Evolutionary conservation across 2,329 filamentous ascomycete genomes (phyloP), one percentile per base, ranked within the genome.

Genomic region (Sclerotinia glacialis): DNA sequence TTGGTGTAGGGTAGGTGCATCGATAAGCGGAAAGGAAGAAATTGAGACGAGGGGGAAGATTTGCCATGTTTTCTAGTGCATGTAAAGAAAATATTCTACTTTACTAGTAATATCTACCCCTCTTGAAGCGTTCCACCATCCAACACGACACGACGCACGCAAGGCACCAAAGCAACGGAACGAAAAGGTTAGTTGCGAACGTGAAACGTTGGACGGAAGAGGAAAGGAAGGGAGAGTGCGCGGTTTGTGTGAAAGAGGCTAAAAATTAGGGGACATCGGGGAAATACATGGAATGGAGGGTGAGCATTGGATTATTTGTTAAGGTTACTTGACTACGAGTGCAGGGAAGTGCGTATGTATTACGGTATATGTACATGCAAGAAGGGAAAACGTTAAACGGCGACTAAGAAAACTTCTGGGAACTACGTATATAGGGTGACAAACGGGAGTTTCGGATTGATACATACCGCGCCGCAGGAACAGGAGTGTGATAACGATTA

Each of bases 371-470:
- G 58, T 37, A 60, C 26, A 49, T 60, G 58, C 44, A 60, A 26
- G 44, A 60, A 60, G 58, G 44, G 58, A 47, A 47, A 59, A 59
- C 42, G 56, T 60, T 60, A 49, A 60, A 60, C 58, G 58, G 58
- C 58, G 58, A 60, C 44, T 60, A 49, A 49, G 54, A 60, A 49
- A 49, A 37, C 8, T 34, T 26, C 8, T 49, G 58, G 58, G 44
- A 49, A 26, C 14, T 40, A 40, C 37, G 58, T 37, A 5, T 49
- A 37, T 60, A 31, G 18, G 44, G 58, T 60, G 44, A 49, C 16
- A 47, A 44, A 26, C 44, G 44, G 58, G 44, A 49, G 58, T 49
- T 49, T 60, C 9, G 44, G 14, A 60, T 37, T 49, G 28, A 26
- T 23, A 23, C 21, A 60, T 23, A 54, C 21, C 42, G 56, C 28